Evolutionary conservation across 2,329 filamentous ascomycete genomes (phyloP).

Genomic region (Bipolaris sorokiniana): DNA sequence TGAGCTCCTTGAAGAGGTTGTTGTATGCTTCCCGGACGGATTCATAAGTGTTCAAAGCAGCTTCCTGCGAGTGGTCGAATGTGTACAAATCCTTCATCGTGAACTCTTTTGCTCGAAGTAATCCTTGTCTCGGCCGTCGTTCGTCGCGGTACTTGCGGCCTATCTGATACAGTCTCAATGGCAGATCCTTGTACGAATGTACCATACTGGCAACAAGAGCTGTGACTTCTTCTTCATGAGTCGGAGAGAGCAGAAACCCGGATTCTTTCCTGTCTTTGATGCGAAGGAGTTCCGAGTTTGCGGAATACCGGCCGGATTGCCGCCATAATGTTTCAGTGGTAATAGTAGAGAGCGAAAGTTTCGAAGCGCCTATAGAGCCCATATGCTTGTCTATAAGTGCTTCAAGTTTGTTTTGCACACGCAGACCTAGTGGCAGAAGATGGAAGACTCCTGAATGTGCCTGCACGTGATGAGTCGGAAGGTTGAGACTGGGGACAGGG

Average conservation of each 20-base stretch:
- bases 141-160: constrained; percentile 95
- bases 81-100: constrained; percentile 99
- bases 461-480: constrained; percentile 52
- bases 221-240: constrained; percentile 97
- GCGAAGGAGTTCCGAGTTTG: constrained; percentile 81
- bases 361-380: constrained; percentile 78
- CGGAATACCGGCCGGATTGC: constrained; percentile 78
- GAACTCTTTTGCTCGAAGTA: constrained; percentile 89
- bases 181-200: constrained; percentile 84
- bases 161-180: constrained; percentile 88
- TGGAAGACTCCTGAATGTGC: constrained; percentile 92
- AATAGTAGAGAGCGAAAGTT: constrained; percentile 81
- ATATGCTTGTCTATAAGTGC: constrained; percentile 87
- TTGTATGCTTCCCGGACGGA: constrained; percentile 76
- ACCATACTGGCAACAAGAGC: constrained; percentile 73
- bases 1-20: constrained; percentile 80
- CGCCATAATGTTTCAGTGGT: constrained; percentile 86
- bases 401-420: constrained; percentile 89
- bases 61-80: constrained; percentile 73
- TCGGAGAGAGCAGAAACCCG: constrained; percentile 81
- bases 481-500: background rate
- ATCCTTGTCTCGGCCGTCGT: constrained; percentile 81
- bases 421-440: constrained; percentile 81
- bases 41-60: constrained; percentile 81
- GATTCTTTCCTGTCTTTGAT: constrained; percentile 79